Conservation (phyloP, 1,139 yeast genomes). For the Suhomyces chickasaworum region DNA sequence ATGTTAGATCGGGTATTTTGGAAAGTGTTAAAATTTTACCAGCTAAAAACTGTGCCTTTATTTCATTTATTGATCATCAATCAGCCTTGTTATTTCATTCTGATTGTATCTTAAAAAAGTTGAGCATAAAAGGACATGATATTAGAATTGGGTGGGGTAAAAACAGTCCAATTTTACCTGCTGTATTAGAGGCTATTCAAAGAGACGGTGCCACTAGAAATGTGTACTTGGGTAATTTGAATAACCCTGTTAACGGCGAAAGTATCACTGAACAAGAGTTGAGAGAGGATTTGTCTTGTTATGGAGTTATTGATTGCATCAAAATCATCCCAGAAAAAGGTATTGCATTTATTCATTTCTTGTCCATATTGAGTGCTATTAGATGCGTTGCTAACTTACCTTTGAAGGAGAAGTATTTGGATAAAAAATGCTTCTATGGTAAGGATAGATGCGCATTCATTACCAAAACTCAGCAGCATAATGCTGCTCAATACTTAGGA, state of each 20-base stretch:
- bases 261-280: slow-evolving; percentile 61
- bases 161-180: slow-evolving; percentile 64
- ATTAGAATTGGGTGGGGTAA: slow-evolving; percentile 71
- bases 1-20: slow-evolving; percentile 87
- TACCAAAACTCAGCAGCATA: slow-evolving; percentile 93
- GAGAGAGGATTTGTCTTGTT: slow-evolving; percentile 49
- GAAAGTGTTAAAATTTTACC: slow-evolving; percentile 69
- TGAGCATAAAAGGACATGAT: slow-evolving; percentile 58
- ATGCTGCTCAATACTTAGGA: slow-evolving; percentile 94
- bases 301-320: slow-evolving; percentile 59
- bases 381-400: slow-evolving; percentile 62
- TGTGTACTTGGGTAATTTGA: slow-evolving; percentile 78
- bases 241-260: slow-evolving; percentile 47
- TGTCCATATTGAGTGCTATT: slow-evolving; percentile 58
- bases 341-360: slow-evolving; percentile 62
- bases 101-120: slow-evolving; percentile 59
- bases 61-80: slow-evolving; percentile 62
- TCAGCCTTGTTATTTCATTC: slow-evolving; percentile 62
- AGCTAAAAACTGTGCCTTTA: slow-evolving; percentile 60
- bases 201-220: slow-evolving; percentile 91
- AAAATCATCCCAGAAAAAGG: slow-evolving; percentile 60
- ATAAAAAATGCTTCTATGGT: slow-evolving; percentile 61
- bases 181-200: slow-evolving; percentile 72
- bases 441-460: slow-evolving; percentile 72
- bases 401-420: slow-evolving; percentile 54